phyloP scores from a whole-genome alignment of 257 asterid genomes.

The Penstemon eatonii region DNA sequence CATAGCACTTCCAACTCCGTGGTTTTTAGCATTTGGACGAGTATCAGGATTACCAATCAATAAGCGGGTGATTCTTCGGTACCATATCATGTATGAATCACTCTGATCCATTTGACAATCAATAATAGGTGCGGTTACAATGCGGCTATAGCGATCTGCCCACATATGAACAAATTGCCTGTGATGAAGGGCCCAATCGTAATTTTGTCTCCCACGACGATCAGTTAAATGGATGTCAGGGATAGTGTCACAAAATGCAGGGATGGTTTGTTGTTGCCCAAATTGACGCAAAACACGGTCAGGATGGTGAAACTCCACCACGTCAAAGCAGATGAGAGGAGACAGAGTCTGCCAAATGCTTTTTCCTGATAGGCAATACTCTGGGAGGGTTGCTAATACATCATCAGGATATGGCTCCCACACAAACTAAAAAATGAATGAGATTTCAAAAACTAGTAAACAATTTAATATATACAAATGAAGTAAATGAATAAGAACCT shows the following conservation, averaged over 20 bases:
- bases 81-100: conserved; percentile 77
- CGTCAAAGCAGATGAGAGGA: conserved; percentile 80
- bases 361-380: conserved; percentile 64
- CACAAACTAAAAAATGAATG: conserved; percentile 48
- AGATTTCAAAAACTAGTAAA: conserved; percentile 26
- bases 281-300: conserved; percentile 77
- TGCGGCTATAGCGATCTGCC: conserved; percentile 51
- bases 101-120: conserved; percentile 56
- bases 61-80: conserved; percentile 56
- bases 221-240: conserved; percentile 73
- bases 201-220: conserved; percentile 80
- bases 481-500: conserved; percentile 37
- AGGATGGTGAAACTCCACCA: conserved; percentile 75
- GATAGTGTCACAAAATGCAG: conserved; percentile 59
- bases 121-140: conserved; percentile 43
- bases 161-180: conserved; percentile 69
- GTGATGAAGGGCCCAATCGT: conserved; percentile 83
- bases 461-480: neutral
- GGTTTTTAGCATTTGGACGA: conserved; percentile 57
- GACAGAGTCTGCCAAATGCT: conserved; percentile 65
- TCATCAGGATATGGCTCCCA: conserved; percentile 74
- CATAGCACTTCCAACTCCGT: conserved; percentile 59
- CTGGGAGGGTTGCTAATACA: conserved; percentile 59
- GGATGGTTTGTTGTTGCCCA: conserved; percentile 68
- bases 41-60: conserved; percentile 75